Evolutionary conservation across 2,329 filamentous ascomycete species (phyloP).

Genomic region (Alternaria gaisen): DNA sequence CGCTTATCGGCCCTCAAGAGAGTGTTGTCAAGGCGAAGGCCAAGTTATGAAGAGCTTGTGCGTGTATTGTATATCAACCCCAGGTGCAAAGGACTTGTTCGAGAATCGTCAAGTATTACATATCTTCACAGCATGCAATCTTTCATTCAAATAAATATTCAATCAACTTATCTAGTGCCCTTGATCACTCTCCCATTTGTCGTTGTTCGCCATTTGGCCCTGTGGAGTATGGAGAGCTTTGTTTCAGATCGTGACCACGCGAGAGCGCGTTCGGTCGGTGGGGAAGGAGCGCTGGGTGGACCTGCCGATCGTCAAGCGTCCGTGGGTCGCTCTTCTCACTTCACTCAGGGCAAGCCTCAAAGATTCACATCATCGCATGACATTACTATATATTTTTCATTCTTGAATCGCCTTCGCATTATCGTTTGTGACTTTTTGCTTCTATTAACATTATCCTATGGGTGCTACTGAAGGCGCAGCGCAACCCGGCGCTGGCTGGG

Average conservation of each 20-base stretch:
- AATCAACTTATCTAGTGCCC: background rate
- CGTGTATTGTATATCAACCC: constrained; percentile 15
- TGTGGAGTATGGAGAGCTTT: background rate
- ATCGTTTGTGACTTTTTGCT: background rate
- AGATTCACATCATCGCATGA: constrained; percentile 15
- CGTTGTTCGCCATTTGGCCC: background rate
- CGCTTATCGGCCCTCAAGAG: constrained; percentile 56
- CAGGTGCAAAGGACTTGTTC: background rate
- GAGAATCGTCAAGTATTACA: background rate
- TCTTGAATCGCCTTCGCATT: background rate
- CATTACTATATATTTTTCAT: background rate
- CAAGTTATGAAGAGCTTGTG: constrained; percentile 39
- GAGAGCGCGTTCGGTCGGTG: constrained; percentile 24
- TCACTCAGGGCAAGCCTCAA: constrained; percentile 11
- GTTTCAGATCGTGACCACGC: constrained; percentile 19
- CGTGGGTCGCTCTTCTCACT: constrained; percentile 7
- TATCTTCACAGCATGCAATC: background rate
- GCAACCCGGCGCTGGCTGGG: constrained; percentile 42
- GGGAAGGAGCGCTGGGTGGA: constrained; percentile 12
- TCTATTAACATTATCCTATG: constrained; percentile 22
- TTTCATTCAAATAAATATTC: too few relatives aligned
- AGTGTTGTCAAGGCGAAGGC: constrained; percentile 47
- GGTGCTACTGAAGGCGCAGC: constrained; percentile 19
- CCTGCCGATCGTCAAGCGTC: constrained; percentile 20
- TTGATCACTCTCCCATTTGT: too few relatives aligned